A percentile compares a stretch with the other conserved stretches of the same genome.
These are phyloP conservation scores for Zymoseptoria tritici DNA, from an alignment of 2,329 filamentous ascomycete genomes.

Conservation along the genomic window DNA sequence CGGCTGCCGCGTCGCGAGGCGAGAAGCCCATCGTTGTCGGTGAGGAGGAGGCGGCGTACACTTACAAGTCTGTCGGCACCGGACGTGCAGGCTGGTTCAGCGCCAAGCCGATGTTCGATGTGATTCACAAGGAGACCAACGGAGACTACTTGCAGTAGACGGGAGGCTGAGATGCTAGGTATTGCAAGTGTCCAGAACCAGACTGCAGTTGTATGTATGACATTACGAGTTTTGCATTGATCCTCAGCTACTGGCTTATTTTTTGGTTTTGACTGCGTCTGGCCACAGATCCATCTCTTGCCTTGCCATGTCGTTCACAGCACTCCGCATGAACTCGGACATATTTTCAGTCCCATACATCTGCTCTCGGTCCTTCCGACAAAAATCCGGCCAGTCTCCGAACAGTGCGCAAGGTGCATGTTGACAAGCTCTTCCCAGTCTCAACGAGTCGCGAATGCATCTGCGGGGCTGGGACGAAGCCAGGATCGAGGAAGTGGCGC, in stretches of 20 bases:
- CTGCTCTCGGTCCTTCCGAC: too few species aligned
- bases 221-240: not conserved
- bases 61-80: slow-evolving; percentile 58
- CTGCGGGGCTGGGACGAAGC: too few species aligned
- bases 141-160: slow-evolving; percentile 45
- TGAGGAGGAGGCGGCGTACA: slow-evolving; percentile 60
- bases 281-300: not conserved
- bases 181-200: not conserved
- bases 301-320: too few species aligned
- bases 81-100: slow-evolving; percentile 60
- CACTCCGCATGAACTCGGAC: too few species aligned
- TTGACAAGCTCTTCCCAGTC: too few species aligned
- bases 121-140: slow-evolving; percentile 55
- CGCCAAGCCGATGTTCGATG: slow-evolving; percentile 64
- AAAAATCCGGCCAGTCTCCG: too few species aligned
- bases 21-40: slow-evolving; percentile 58
- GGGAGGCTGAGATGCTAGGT: not conserved
- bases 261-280: not conserved
- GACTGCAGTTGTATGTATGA: not conserved
- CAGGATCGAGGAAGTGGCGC: too few species aligned
- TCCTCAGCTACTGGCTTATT: not conserved
- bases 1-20: slow-evolving; percentile 55
- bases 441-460: too few species aligned
- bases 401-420: too few species aligned
- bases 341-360: too few species aligned